These are phyloP conservation scores for Acmispon strigosus DNA, from an alignment of 306 rosid species.

Conservation along the genomic window DNA sequence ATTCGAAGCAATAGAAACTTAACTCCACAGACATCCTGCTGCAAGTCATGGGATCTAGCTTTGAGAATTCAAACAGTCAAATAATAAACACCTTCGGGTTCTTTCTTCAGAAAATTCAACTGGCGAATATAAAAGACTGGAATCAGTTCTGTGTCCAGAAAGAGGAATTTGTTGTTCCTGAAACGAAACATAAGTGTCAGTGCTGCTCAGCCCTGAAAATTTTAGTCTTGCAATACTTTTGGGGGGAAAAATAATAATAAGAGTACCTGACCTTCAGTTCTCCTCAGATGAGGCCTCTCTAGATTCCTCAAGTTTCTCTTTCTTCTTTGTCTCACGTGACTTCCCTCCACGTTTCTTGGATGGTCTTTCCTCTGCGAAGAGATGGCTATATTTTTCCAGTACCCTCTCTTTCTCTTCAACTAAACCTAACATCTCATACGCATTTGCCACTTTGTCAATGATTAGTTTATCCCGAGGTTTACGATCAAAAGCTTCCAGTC, in stretches of 20 bases:
- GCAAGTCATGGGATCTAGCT: background rate
- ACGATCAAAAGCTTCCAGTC: slow-evolving; percentile 82
- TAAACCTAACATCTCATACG: slow-evolving; percentile 67
- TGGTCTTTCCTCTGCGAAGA: slow-evolving; percentile 31
- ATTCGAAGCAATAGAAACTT: background rate
- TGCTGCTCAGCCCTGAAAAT: background rate
- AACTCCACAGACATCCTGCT: background rate
- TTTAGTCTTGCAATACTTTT: background rate
- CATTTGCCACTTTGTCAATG: slow-evolving; percentile 71
- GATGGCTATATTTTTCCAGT: slow-evolving; percentile 58
- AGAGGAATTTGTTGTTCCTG: background rate
- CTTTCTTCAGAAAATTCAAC: slow-evolving; percentile 4
- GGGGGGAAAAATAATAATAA: too few species aligned
- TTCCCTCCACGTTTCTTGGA: slow-evolving; percentile 26
- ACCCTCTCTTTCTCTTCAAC: slow-evolving; percentile 60
- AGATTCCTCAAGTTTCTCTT: slow-evolving; percentile 21
- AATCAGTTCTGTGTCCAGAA: background rate
- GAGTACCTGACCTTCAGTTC: slow-evolving; percentile 20
- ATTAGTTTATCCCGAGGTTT: slow-evolving; percentile 74
- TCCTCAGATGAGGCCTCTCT: slow-evolving; percentile 13
- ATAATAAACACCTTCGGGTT: background rate
- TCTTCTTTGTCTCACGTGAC: slow-evolving; percentile 9
- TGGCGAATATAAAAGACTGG: background rate
- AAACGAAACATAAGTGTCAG: background rate
- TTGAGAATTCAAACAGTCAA: background rate